Evolutionary conservation across 345 rosid species (phyloP).

Genomic region (Gossypium longicalyx): DNA sequence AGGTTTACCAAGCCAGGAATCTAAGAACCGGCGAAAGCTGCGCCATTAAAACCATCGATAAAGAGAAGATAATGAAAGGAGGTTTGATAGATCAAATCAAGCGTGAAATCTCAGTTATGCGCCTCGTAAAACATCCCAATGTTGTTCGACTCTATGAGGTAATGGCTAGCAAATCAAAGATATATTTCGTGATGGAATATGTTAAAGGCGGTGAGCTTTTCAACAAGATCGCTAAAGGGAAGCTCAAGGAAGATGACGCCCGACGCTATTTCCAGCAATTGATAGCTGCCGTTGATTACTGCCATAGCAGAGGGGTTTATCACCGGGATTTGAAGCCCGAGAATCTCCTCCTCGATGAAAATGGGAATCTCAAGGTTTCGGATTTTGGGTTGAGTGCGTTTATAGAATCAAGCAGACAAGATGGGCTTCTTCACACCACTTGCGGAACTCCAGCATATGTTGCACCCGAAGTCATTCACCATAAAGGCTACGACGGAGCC

Average conservation of each 20-base stretch:
- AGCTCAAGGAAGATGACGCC: conserved; percentile 62
- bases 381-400: conserved; percentile 81
- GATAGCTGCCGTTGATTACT: conserved; percentile 68
- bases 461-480: conserved; percentile 72
- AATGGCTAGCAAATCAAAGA: conserved; percentile 80
- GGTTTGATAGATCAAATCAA: conserved; percentile 83
- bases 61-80: conserved; percentile 50
- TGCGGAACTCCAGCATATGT: conserved; percentile 93
- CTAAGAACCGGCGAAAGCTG: conserved; percentile 53
- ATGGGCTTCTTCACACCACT: conserved; percentile 84
- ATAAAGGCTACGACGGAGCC: conserved; percentile 76
- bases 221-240: conserved; percentile 62
- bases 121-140: conserved; percentile 68
- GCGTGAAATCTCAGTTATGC: conserved; percentile 81
- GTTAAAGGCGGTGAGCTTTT: conserved; percentile 83
- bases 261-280: conserved; percentile 72
- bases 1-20: conserved; percentile 71
- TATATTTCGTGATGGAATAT: conserved; percentile 75
- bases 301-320: conserved; percentile 84
- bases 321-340: conserved; percentile 89
- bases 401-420: conserved; percentile 48
- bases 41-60: conserved; percentile 72
- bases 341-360: conserved; percentile 72
- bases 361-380: conserved; percentile 59
- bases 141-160: conserved; percentile 77